These are phyloP conservation scores for Metarhizium guizhouense DNA, from an alignment of 2,329 filamentous ascomycete genomes.

Conservation along the genomic window DNA sequence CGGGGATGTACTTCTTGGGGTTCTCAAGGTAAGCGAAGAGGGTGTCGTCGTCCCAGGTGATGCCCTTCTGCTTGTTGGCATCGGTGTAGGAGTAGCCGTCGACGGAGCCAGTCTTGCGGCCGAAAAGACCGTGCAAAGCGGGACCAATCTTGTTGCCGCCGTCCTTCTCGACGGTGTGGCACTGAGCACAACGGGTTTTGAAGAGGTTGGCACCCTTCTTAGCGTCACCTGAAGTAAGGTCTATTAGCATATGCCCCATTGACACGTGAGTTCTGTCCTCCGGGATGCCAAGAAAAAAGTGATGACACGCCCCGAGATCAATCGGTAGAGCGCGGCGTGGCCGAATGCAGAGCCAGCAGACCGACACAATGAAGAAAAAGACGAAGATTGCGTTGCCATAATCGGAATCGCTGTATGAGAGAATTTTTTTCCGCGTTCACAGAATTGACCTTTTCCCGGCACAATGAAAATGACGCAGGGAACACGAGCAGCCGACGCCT, in stretches of 20 bases:
- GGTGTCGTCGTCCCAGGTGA: conserved; percentile 78
- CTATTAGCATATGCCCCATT: background rate
- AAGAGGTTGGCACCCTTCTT: conserved; percentile 98
- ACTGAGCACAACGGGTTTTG: conserved; percentile 98
- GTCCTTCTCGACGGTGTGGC: conserved; percentile 87
- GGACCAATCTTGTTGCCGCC: conserved; percentile 98
- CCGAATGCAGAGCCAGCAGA: background rate
- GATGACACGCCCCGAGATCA: background rate
- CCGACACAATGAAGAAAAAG: background rate
- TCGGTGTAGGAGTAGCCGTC: conserved; percentile 96
- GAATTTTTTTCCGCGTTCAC: background rate
- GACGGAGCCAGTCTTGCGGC: conserved; percentile 86
- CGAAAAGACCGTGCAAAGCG: conserved; percentile 93
- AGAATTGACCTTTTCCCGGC: background rate
- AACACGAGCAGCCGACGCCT: background rate
- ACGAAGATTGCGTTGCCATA: background rate
- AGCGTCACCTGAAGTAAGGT: conserved; percentile 56
- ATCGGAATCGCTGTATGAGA: background rate
- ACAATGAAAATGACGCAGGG: conserved; percentile 3
- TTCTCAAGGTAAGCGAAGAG: conserved; percentile 99
- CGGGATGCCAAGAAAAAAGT: too few relatives aligned
- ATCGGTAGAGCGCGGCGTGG: background rate
- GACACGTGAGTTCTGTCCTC: background rate
- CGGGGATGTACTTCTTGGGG: conserved; percentile 99
- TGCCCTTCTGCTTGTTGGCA: conserved; percentile 96